phyloP scores from a whole-genome alignment of 2,329 filamentous ascomycete genomes.

The Penicillium sp. region DNA sequence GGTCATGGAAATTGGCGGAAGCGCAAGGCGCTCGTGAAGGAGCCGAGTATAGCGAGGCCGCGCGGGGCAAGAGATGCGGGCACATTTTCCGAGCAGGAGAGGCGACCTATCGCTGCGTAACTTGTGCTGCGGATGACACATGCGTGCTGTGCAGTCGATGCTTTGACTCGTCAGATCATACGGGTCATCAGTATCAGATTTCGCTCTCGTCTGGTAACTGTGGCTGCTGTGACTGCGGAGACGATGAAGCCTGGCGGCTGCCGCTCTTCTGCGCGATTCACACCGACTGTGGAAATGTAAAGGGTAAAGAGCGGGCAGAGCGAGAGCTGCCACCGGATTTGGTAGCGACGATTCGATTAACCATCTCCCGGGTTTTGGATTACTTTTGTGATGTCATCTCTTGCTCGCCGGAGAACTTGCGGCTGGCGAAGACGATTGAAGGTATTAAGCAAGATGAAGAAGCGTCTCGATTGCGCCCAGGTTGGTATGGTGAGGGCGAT shows the following conservation, averaged over 20 bases:
- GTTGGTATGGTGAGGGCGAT: conserved; percentile 72
- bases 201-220: conserved; percentile 87
- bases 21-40: conserved; percentile 93
- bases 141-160: conserved; percentile 93
- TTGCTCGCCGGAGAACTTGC: conserved; percentile 93
- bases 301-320: conserved; percentile 63
- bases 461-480: conserved; percentile 74
- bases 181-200: conserved; percentile 89
- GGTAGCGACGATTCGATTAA: conserved; percentile 78
- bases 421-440: conserved; percentile 80
- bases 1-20: conserved; percentile 76
- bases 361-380: conserved; percentile 83
- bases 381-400: conserved; percentile 98
- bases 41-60: conserved; percentile 90
- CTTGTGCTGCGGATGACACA: conserved; percentile 92
- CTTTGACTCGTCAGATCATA: conserved; percentile 94
- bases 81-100: conserved; percentile 97
- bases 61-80: conserved; percentile 90
- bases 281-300: conserved; percentile 63
- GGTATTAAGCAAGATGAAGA: conserved; percentile 82
- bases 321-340: conserved; percentile 76
- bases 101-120: conserved; percentile 91
- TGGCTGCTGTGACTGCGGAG: conserved; percentile 96
- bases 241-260: conserved; percentile 89
- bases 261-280: conserved; percentile 91